A percentile compares a stretch with the other conserved stretches of the same genome.
Evolutionary conservation across 441 rosid species (phyloP).

Genomic region (Mallotus repandus): DNA sequence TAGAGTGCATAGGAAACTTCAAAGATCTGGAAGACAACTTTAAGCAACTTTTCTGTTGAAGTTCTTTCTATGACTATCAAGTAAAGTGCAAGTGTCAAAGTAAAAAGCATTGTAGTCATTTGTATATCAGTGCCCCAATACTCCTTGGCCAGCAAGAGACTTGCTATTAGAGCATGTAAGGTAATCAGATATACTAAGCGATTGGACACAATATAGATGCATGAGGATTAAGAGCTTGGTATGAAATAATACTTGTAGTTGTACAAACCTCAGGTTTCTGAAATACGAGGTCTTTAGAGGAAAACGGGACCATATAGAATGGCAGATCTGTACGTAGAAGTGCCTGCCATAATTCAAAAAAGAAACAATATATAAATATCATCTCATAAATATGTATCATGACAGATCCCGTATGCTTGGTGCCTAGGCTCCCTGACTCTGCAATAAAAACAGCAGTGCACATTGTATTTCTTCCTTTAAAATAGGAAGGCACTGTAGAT

Average conservation of each 20-base stretch:
- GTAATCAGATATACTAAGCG: not conserved
- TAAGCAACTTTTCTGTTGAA: not conserved
- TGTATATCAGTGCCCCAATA: not conserved
- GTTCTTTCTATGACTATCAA: not conserved
- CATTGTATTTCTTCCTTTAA: not conserved
- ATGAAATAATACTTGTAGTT: not conserved
- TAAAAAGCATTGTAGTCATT: not conserved
- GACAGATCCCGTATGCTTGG: not conserved
- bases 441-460: not conserved
- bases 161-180: not conserved
- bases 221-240: not conserved
- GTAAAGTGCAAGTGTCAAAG: not conserved
- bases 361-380: not conserved
- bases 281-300: constrained; percentile 56
- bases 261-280: constrained; percentile 80
- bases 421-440: not conserved
- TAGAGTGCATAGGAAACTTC: not conserved
- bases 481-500: not conserved
- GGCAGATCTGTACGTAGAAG: constrained; percentile 85
- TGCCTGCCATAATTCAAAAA: constrained; percentile 51
- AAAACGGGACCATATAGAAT: constrained; percentile 84
- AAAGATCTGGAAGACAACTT: not conserved
- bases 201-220: not conserved
- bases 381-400: not conserved
- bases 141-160: not conserved